phyloP scores from a whole-genome alignment of 2,329 filamentous ascomycete genomes.

The Scytalidium lignicola region DNA sequence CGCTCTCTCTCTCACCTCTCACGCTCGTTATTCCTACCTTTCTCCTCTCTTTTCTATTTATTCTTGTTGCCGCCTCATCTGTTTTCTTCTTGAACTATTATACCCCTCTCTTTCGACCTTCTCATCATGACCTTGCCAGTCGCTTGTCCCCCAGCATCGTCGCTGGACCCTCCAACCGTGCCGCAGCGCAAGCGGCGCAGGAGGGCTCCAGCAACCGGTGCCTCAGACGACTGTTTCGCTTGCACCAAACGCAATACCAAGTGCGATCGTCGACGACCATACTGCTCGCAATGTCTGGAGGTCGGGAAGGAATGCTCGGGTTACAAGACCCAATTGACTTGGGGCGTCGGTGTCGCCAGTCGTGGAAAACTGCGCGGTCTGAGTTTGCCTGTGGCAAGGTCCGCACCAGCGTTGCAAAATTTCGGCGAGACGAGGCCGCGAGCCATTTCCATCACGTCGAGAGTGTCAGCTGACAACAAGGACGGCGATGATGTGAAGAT shows the following conservation, averaged over 20 bases:
- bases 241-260: slow-evolving; percentile 79
- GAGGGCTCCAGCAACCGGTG: slow-evolving; percentile 82
- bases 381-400: slow-evolving; percentile 66
- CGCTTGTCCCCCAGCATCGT: slow-evolving; percentile 23
- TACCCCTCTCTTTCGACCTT: slow-evolving; percentile 1
- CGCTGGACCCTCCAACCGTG: slow-evolving; percentile 22
- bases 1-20: no score
- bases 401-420: slow-evolving; percentile 38
- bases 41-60: background rate
- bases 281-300: slow-evolving; percentile 92
- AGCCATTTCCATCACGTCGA: slow-evolving; percentile 20
- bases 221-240: slow-evolving; percentile 90
- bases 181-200: slow-evolving; percentile 63
- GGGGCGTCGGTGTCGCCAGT: slow-evolving; percentile 93
- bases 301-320: slow-evolving; percentile 89
- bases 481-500: slow-evolving; percentile 25
- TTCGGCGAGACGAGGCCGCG: slow-evolving; percentile 22
- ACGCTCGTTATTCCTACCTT: background rate
- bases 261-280: slow-evolving; percentile 88
- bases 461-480: slow-evolving; percentile 10
- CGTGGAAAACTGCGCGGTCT: slow-evolving; percentile 89
- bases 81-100: no score
- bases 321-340: slow-evolving; percentile 94
- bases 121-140: slow-evolving; percentile 27
- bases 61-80: background rate